These are phyloP conservation scores for Agrocybe praecox DNA, from an alignment of 768 basidiomycete genomes.

Conservation along the genomic window DNA sequence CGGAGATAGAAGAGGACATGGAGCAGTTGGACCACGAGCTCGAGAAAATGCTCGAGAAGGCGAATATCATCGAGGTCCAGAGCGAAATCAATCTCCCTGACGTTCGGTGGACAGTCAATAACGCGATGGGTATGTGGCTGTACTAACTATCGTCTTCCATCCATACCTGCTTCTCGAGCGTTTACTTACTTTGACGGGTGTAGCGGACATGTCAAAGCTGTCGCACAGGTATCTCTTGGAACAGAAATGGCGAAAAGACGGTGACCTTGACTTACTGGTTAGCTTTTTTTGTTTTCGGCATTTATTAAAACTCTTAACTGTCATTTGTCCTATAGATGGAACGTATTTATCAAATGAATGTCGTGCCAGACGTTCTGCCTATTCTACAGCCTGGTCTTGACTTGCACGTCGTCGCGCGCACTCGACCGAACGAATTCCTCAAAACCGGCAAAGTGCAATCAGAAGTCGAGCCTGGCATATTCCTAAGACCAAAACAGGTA, in stretches of 20 bases:
- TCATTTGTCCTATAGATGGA: conserved; percentile 70
- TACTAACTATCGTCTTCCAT: too few species aligned
- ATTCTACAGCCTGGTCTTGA: conserved; percentile 73
- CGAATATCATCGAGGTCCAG: conserved; percentile 73
- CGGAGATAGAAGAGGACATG: conserved; percentile 26
- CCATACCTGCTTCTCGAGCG: neutral
- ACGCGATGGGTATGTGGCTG: conserved; percentile 71
- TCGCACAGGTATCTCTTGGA: conserved; percentile 83
- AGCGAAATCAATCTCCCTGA: conserved; percentile 84
- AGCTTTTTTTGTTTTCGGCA: conserved; percentile 24
- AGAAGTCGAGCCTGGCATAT: conserved; percentile 72
- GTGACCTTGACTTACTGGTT: conserved; percentile 82
- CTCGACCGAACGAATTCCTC: conserved; percentile 30
- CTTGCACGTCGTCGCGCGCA: conserved; percentile 58
- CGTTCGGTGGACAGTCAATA: conserved; percentile 75
- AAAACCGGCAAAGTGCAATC: conserved; percentile 34
- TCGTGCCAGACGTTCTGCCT: conserved; percentile 86
- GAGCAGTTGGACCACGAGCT: conserved; percentile 37
- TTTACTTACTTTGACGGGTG: neutral
- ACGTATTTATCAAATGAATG: conserved; percentile 87
- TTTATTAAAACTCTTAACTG: neutral
- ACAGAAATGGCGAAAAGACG: conserved; percentile 84
- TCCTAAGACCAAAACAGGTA: conserved; percentile 70
- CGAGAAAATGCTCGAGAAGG: conserved; percentile 47
- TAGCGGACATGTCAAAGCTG: conserved; percentile 69